These are phyloP conservation scores for Salvia miltiorrhiza DNA, from an alignment of 257 asterid species.

Conservation along the genomic window DNA sequence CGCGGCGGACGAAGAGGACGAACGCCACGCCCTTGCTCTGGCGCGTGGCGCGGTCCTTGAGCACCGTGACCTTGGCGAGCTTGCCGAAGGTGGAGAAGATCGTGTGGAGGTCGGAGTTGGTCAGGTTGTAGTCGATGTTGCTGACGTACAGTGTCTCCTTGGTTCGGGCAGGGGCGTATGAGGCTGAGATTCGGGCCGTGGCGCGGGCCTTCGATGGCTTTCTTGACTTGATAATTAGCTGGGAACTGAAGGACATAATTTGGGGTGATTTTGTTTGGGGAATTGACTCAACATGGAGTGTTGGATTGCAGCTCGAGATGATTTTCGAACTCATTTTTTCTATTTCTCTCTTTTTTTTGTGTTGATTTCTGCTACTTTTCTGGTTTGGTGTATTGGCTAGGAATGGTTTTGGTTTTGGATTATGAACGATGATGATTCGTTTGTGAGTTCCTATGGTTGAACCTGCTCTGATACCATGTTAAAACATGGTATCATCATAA, in stretches of 20 bases:
- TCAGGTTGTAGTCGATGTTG: conserved; percentile 82
- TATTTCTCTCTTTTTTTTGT: no score
- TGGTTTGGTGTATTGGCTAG: no score
- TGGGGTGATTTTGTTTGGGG: no score
- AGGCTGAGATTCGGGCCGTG: conserved; percentile 20
- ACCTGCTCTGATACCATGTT: no score
- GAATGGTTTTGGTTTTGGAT: no score
- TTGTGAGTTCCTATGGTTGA: no score
- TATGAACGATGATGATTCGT: no score
- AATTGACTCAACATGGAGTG: not conserved
- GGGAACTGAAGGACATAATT: no score
- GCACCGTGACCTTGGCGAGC: conserved; percentile 88
- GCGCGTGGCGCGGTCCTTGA: conserved; percentile 81
- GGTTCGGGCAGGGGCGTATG: conserved; percentile 23
- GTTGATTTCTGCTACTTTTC: no score
- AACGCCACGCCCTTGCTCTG: conserved; percentile 91
- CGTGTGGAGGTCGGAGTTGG: conserved; percentile 87
- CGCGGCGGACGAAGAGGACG: conserved; percentile 70
- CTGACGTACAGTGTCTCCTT: conserved; percentile 52
- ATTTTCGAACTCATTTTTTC: conserved; percentile 21
- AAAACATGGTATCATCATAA: no score
- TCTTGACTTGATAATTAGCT: no score
- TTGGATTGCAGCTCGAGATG: conserved; percentile 19
- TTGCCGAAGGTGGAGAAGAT: conserved; percentile 95
- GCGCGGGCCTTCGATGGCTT: conserved; percentile 17